phyloP scores from a whole-genome alignment of 345 rosid species.

The Eutrema heterophyllum region DNA sequence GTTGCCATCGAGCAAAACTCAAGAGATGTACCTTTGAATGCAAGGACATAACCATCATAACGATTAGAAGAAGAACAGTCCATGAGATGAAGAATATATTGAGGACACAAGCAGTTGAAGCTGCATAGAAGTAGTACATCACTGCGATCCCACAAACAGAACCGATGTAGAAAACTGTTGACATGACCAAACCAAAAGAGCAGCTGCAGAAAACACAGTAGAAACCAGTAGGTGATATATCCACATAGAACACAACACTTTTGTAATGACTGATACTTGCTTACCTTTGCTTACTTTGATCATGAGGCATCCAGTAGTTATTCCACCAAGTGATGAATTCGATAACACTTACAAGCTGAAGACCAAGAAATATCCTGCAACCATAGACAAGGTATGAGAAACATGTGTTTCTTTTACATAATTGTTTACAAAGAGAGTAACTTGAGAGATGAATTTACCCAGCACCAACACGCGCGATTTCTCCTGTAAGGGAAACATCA shows the following conservation, averaged over 20 bases:
- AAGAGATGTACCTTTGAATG: slow-evolving; percentile 56
- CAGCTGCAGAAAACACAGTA: slow-evolving; percentile 40
- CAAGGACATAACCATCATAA: slow-evolving; percentile 67
- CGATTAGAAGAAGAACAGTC: slow-evolving; percentile 60
- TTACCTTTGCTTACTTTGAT: slow-evolving; percentile 59
- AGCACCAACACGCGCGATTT: slow-evolving; percentile 79
- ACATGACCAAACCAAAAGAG: slow-evolving; percentile 60
- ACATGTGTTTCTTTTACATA: background rate
- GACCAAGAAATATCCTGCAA: slow-evolving; percentile 67
- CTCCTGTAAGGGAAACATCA: slow-evolving; percentile 49
- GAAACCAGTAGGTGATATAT: background rate
- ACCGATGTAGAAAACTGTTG: slow-evolving; percentile 49
- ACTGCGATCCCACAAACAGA: slow-evolving; percentile 52
- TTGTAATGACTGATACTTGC: background rate
- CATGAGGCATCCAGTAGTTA: slow-evolving; percentile 67
- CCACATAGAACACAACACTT: background rate
- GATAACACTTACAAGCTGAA: slow-evolving; percentile 79
- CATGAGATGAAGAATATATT: slow-evolving; percentile 81
- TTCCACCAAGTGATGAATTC: slow-evolving; percentile 95
- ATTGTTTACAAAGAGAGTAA: background rate
- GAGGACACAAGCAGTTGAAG: slow-evolving; percentile 44
- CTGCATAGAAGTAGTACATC: slow-evolving; percentile 53
- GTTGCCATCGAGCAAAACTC: background rate
- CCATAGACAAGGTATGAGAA: background rate
- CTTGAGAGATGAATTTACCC: slow-evolving; percentile 45